phyloP scores from a whole-genome alignment of 257 asterid species.

The Solanum okadae region DNA sequence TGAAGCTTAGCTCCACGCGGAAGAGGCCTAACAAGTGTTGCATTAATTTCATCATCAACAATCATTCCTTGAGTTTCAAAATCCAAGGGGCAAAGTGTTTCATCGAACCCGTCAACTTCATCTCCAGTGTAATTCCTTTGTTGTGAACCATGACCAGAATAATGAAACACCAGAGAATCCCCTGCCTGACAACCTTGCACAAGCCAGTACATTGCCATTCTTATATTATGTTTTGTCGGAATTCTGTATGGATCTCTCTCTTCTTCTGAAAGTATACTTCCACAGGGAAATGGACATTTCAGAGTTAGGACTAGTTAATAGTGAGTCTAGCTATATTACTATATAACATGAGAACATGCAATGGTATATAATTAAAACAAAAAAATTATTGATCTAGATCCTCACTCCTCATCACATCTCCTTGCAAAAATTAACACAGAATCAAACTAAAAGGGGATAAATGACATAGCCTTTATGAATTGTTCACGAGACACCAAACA shows the following conservation, averaged over 20 bases:
- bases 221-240: slow-evolving; percentile 83
- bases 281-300: slow-evolving; percentile 5
- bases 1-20: slow-evolving; percentile 88
- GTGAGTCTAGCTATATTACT: neutral
- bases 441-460: neutral
- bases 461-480: neutral
- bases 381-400: neutral
- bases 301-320: neutral
- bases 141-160: slow-evolving; percentile 88
- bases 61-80: slow-evolving; percentile 71
- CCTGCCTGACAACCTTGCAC: slow-evolving; percentile 84
- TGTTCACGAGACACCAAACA: neutral
- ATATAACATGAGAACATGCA: neutral
- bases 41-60: slow-evolving; percentile 75
- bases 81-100: slow-evolving; percentile 83
- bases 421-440: neutral
- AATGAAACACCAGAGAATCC: slow-evolving; percentile 90
- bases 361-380: neutral
- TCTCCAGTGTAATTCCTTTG: slow-evolving; percentile 79
- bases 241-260: slow-evolving; percentile 69
- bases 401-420: neutral
- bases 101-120: slow-evolving; percentile 93
- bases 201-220: slow-evolving; percentile 93
- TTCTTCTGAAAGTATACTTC: slow-evolving; percentile 54
- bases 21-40: slow-evolving; percentile 72